Evolutionary conservation across 495 filamentous ascomycete species (phyloP).

Genomic region (Neurospora intermedia): DNA sequence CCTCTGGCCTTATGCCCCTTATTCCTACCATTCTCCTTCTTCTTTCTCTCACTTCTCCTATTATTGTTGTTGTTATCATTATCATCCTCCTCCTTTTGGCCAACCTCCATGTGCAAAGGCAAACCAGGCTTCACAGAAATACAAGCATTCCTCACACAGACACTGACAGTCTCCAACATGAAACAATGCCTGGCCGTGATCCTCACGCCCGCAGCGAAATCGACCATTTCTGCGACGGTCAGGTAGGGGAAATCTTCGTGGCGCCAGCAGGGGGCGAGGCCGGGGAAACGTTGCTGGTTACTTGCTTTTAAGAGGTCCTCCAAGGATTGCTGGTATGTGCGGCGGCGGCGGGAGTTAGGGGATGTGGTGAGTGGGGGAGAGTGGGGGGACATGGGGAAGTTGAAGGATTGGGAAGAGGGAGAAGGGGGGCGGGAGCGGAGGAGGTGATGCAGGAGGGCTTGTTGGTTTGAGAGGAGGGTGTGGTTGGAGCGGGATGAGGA

Average conservation of each 20-base stretch:
- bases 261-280: constrained; percentile 41
- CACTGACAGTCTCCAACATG: constrained; percentile 29
- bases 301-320: not conserved
- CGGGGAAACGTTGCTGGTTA: constrained; percentile 18
- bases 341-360: not conserved
- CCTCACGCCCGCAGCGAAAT: constrained; percentile 42
- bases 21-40: not conserved
- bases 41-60: not conserved
- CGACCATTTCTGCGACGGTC: constrained; percentile 45
- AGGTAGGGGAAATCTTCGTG: constrained; percentile 45
- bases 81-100: not conserved
- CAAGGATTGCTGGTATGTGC: not conserved
- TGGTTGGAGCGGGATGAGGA: not conserved
- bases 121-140: constrained; percentile 11
- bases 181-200: constrained; percentile 46
- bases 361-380: not conserved
- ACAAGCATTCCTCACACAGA: constrained; percentile 14
- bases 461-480: not conserved
- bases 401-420: not conserved
- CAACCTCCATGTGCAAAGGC: not conserved
- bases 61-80: too few relatives aligned
- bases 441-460: not conserved
- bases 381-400: too few relatives aligned
- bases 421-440: not conserved
- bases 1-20: not conserved